phyloP scores from a whole-genome alignment of 176 grass and related monocot species.

The Stipa capillata region DNA sequence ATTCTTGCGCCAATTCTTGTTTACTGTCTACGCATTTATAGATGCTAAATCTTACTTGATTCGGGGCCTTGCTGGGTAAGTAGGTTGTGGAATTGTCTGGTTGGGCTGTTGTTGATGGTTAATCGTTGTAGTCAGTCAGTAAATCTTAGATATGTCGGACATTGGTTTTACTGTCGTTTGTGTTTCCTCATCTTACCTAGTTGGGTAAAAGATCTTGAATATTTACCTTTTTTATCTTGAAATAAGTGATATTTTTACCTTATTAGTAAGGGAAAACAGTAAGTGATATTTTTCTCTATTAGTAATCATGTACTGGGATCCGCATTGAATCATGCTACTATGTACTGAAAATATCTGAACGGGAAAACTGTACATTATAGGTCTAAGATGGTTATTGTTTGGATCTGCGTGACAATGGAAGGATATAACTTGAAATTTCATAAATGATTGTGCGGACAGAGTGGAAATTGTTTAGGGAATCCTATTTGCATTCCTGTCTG shows the following conservation, averaged over 20 bases:
- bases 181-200: not conserved
- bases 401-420: not conserved
- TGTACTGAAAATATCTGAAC: not conserved
- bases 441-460: not conserved
- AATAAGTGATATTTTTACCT: not conserved
- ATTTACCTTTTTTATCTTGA: not conserved
- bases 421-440: not conserved
- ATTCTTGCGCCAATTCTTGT: not conserved
- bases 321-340: not conserved
- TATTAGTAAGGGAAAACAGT: too few species aligned
- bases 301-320: not conserved
- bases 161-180: not conserved
- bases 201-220: not conserved
- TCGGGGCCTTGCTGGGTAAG: not conserved
- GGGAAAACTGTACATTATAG: not conserved
- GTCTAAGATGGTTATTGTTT: not conserved
- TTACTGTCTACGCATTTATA: not conserved
- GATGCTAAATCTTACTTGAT: not conserved
- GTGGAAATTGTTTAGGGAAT: not conserved
- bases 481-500: not conserved
- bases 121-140: not conserved
- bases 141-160: not conserved
- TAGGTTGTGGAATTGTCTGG: not conserved
- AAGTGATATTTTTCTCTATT: too few species aligned
- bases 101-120: not conserved